Evolutionary conservation across 2,329 filamentous ascomycete genomes (phyloP).

Genomic region (Dactylellina drechsleri): DNA sequence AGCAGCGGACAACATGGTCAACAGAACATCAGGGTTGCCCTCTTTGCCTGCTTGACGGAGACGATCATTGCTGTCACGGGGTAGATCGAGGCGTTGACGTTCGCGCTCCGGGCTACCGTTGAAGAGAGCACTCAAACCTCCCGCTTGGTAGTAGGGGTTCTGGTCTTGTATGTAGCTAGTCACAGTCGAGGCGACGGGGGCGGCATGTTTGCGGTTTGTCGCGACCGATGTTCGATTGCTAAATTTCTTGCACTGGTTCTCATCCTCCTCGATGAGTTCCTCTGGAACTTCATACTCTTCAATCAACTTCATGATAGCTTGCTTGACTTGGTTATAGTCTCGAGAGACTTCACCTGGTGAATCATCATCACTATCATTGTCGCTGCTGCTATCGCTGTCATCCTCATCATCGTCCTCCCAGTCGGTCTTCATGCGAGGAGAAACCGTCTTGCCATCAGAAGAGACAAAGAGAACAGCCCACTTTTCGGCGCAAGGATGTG

Average conservation of each 20-base stretch:
- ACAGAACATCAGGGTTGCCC: slow-evolving; percentile 65
- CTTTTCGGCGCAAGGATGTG: slow-evolving; percentile 81
- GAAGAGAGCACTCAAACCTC: slow-evolving; percentile 53
- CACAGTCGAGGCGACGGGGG: slow-evolving; percentile 54
- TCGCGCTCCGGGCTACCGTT: slow-evolving; percentile 44
- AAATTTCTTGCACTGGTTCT: slow-evolving; percentile 69
- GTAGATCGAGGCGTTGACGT: slow-evolving; percentile 53
- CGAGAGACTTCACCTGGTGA: slow-evolving; percentile 63
- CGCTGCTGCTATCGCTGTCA: slow-evolving; percentile 70
- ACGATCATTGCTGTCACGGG: slow-evolving; percentile 38
- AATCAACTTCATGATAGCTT: slow-evolving; percentile 81
- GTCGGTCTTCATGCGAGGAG: slow-evolving; percentile 77
- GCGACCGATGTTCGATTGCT: slow-evolving; percentile 69
- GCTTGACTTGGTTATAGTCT: slow-evolving; percentile 82
- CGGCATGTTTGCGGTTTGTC: slow-evolving; percentile 48
- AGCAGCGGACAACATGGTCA: slow-evolving; percentile 79
- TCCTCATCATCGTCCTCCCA: slow-evolving; percentile 75
- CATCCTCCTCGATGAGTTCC: slow-evolving; percentile 70
- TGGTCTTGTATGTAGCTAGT: slow-evolving; percentile 55
- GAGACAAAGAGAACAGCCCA: slow-evolving; percentile 86
- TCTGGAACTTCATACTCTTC: slow-evolving; percentile 84
- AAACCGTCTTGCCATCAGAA: slow-evolving; percentile 75
- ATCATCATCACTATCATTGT: slow-evolving; percentile 66
- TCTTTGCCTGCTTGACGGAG: slow-evolving; percentile 41
- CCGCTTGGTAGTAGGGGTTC: slow-evolving; percentile 42